phyloP scores from a whole-genome alignment of 805 yeast genomes.

The Scheffersomyces amazonensis region DNA sequence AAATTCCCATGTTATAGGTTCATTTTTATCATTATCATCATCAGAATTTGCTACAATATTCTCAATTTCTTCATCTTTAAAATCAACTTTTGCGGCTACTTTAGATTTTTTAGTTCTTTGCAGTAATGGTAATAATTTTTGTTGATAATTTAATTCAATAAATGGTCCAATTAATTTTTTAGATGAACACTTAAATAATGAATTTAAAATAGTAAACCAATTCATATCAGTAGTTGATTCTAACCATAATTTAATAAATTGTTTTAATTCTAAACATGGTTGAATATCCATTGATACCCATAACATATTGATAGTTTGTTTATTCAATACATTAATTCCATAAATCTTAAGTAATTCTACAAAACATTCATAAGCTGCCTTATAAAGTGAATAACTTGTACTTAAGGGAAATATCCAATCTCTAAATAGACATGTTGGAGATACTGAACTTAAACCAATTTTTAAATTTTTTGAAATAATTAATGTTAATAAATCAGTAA shows the following conservation, averaged over 20 bases:
- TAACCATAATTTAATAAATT: conserved; percentile 59
- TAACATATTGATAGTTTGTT: conserved; percentile 47
- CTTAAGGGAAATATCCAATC: conserved; percentile 46
- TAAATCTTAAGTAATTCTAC: conserved; percentile 53
- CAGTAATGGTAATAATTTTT: conserved; percentile 38
- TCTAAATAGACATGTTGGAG: conserved; percentile 36
- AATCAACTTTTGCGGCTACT: conserved; percentile 23
- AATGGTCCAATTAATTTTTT: conserved; percentile 40
- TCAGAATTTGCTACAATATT: conserved; percentile 35
- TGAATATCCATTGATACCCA: conserved; percentile 60
- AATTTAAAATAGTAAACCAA: conserved; percentile 61
- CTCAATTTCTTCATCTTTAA: conserved; percentile 40
- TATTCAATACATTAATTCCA: conserved; percentile 43
- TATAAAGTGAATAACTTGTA: conserved; percentile 36
- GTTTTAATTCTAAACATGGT: conserved; percentile 41
- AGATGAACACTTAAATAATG: conserved; percentile 45
- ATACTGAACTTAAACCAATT: conserved; percentile 27
- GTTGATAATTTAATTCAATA: conserved; percentile 35
- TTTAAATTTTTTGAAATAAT: conserved; percentile 35
- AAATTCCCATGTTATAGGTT: conserved; percentile 58
- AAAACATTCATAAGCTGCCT: conserved; percentile 53
- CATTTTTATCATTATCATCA: conserved; percentile 43
- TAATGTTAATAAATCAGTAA: conserved; percentile 21
- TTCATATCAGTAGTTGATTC: conserved; percentile 43
- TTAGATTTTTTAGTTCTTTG: conserved; percentile 38